These are phyloP conservation scores for Anthracocystis setariae DNA, from an alignment of 1,284 basidiomycete species.

Conservation along the genomic window DNA sequence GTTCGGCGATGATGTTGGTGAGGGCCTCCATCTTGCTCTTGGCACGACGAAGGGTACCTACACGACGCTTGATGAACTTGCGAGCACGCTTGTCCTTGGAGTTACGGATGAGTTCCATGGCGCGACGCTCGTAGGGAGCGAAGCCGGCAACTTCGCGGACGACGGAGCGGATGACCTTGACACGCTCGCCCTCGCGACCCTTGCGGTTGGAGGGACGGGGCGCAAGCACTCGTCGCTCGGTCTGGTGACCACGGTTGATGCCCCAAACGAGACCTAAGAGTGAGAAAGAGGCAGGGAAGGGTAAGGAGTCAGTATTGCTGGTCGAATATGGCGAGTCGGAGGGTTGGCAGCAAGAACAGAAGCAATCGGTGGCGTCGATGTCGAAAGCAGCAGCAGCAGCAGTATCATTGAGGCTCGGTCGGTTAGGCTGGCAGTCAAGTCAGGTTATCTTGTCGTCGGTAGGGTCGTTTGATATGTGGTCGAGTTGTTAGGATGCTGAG, in stretches of 20 bases:
- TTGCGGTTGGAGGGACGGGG: constrained; percentile 90
- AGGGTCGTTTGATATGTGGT: too few relatives aligned
- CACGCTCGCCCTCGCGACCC: constrained; percentile 78
- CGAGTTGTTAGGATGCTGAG: too few relatives aligned
- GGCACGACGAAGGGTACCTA: constrained; percentile 66
- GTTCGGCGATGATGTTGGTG: constrained; percentile 65
- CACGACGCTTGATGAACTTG: constrained; percentile 67
- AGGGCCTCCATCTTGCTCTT: constrained; percentile 67
- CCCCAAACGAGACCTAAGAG: constrained; percentile 85
- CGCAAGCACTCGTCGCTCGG: constrained; percentile 83
- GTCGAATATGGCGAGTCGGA: neutral
- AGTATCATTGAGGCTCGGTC: neutral
- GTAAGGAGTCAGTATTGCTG: constrained; percentile 15
- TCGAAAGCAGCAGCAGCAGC: neutral
- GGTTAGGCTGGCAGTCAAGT: too few relatives aligned
- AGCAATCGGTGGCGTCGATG: neutral
- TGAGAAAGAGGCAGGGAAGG: neutral
- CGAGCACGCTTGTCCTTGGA: constrained; percentile 77
- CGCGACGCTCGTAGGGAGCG: constrained; percentile 97
- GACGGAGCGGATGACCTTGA: constrained; percentile 59
- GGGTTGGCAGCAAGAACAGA: neutral
- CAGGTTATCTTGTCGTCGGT: too few relatives aligned
- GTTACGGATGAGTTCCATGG: constrained; percentile 98
- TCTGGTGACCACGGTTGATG: constrained; percentile 90
- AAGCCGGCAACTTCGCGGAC: constrained; percentile 78